Evolutionary conservation across 192 early-diverging fungal genomes (phyloP), one percentile per base, ranked within the genome.

Genomic region (Paraglomus brasilianum): DNA sequence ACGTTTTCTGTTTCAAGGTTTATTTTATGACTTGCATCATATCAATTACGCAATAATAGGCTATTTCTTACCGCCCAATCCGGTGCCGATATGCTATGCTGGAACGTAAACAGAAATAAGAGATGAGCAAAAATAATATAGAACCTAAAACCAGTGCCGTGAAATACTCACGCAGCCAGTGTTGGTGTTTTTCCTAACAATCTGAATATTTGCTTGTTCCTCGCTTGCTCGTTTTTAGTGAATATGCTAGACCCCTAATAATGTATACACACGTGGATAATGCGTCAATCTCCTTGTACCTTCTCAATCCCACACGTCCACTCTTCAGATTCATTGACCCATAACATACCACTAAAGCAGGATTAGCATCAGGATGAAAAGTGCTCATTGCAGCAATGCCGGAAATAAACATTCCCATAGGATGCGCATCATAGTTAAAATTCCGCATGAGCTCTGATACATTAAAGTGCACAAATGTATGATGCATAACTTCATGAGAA

Each of bases 291-390:
- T n/a, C n/a, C n/a, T n/a, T n/a, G n/a, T n/a, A n/a, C n/a, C n/a
- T n/a, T n/a, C n/a, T 30, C 30, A 30, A 30, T 30, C 30, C 3
- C 30, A 1, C 30, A 30, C 30, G 30, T 30, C 30, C 30, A 30
- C 30, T 3, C 3, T 30, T 30, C 30, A 1, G 3, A 30, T 30
- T 30, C 30, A 30, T 3, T 30, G 30, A 30, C 30, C 9, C 42
- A 45, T 45, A 11, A 50, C 47, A 21, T 66, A 66, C 64, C 14
- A 48, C 55, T 15, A 89, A 72, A 2, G 87, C 85, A 9, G 88
- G 87, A 71, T 88, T 89, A 6, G 87, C 87, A 43, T 89, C 86
- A 17, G 88, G 88, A 56, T 88, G 84, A 66, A 89, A 86, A 45
- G 86, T 89, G 9, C 79, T 82, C 41, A 89, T 74, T 9, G 88